Evolutionary conservation across 1,284 basidiomycete species (phyloP).

Genomic region (Ganoderma meredithae): DNA sequence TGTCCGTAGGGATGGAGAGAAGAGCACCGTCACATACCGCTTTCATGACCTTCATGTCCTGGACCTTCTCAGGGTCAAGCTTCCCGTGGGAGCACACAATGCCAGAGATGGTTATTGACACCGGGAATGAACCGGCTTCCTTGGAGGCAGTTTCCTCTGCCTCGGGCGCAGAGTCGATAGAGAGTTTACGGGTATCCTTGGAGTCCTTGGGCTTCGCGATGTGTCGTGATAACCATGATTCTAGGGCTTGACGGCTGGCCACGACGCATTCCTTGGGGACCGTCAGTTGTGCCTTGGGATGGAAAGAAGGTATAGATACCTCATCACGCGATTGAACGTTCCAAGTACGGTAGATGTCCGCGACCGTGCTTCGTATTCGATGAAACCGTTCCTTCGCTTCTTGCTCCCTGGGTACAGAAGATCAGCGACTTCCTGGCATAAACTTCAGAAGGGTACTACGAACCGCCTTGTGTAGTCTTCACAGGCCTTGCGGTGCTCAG

Average conservation of each 20-base stretch:
- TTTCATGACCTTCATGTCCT: slow-evolving; percentile 71
- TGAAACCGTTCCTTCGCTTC: slow-evolving; percentile 53
- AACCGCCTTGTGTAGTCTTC: slow-evolving; percentile 59
- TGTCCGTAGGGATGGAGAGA: slow-evolving; percentile 3
- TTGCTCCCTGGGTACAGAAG: slow-evolving; percentile 48
- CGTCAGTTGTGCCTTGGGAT: neutral
- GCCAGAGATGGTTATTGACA: slow-evolving; percentile 41
- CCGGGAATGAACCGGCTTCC: neutral
- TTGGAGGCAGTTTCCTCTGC: neutral
- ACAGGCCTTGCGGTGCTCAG: slow-evolving; percentile 58
- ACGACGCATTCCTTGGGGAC: slow-evolving; percentile 59
- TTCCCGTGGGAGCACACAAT: slow-evolving; percentile 67
- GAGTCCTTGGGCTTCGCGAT: slow-evolving; percentile 35
- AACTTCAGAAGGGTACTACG: slow-evolving; percentile 30
- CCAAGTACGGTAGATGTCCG: slow-evolving; percentile 72
- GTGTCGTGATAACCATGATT: slow-evolving; percentile 64
- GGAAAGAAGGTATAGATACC: slow-evolving; percentile 44
- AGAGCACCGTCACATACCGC: slow-evolving; percentile 45
- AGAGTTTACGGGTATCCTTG: slow-evolving; percentile 13
- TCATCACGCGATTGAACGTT: slow-evolving; percentile 54
- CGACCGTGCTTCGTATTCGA: slow-evolving; percentile 58
- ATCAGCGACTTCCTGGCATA: neutral
- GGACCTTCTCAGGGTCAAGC: slow-evolving; percentile 62
- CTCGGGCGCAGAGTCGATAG: neutral
- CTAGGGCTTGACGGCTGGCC: slow-evolving; percentile 64